Base-by-base conservation (phyloP, 345 rosid species). In the Mallotus nudiflorus region DNA sequence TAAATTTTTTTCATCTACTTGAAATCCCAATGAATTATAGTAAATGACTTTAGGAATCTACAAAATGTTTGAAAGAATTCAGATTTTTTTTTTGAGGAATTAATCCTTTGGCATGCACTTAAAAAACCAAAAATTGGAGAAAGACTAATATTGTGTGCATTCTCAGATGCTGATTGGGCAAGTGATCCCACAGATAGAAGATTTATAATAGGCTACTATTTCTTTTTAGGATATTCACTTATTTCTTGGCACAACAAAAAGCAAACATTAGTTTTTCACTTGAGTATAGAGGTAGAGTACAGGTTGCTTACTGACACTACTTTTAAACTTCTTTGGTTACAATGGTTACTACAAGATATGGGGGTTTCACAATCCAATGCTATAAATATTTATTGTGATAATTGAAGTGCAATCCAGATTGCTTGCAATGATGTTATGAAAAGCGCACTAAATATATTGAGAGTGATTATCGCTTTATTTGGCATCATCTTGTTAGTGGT, bases 281-380 rank as follows among this genome's bases (percentile, higher is more conserved):
- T 22, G 5, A 20, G 29, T 55, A 55, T 24, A 55, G 33, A 55
- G 29, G 60, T 6, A 55, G 27, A 55, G 28, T 15, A 55, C 3
- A 20, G 60, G 29, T 3, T 6, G 6, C 29, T 55, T 28, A 9
- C 33, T 55, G 27, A 22, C 27, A 55, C 3, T 6, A 55, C 60
- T 55, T 20, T 24, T 2, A 12, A 55, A 55, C 28, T 55, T 55
- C 10, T 13, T 9, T 55, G 33, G 60, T 22, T 55, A 14, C 3
- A 22, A 55, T 55, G 60, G 60, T 55, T 55, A 22, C 13, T 55
- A 22, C 16, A 55, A 2, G 60, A 55, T 22, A 55, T 55, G 60
- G 27, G 60, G 28, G 33, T 20, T 20, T 55, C 60, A 22, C 27
- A 55, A 55, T 20, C 33, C 12, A 55, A 39, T 48, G 52, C 52